Evolutionary conservation across 2,329 filamentous ascomycete genomes (phyloP).

Genomic region (Davidsoniella neocaledoniae): DNA sequence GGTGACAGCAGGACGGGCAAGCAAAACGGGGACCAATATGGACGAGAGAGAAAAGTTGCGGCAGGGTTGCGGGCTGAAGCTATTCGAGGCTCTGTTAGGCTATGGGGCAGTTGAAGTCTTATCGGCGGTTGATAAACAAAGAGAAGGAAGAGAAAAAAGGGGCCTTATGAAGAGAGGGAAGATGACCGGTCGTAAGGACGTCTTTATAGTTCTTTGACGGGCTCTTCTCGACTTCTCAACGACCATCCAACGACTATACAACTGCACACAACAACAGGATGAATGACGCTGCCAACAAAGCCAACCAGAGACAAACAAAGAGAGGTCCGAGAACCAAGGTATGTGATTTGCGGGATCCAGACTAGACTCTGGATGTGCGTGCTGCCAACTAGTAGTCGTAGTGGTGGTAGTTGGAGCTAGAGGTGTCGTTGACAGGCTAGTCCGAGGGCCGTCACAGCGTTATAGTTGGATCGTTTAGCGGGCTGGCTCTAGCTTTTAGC

Average conservation of each 20-base stretch:
- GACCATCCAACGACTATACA: too few relatives aligned
- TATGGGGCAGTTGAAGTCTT: background rate
- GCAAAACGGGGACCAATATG: background rate
- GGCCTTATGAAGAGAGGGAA: background rate
- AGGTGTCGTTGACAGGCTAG: too few relatives aligned
- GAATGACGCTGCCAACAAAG: background rate
- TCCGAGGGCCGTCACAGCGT: too few relatives aligned
- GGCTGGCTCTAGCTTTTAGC: too few relatives aligned
- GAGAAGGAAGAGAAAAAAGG: constrained; percentile 3
- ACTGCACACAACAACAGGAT: too few relatives aligned
- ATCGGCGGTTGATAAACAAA: too few relatives aligned
- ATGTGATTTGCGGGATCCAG: too few relatives aligned
- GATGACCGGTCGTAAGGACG: background rate
- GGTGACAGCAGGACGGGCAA: background rate
- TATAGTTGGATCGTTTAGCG: too few relatives aligned
- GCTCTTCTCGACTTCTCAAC: too few relatives aligned
- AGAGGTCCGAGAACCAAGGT: constrained; percentile 5
- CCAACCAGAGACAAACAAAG: background rate
- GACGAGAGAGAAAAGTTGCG: background rate
- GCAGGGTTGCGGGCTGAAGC: background rate
- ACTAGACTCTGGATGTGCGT: too few relatives aligned
- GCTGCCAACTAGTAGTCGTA: too few relatives aligned
- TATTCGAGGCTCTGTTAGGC: background rate
- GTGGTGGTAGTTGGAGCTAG: too few relatives aligned
- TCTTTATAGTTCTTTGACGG: background rate